These are phyloP conservation scores for Kodamaea plutei DNA, from an alignment of 1,139 yeast species.

Conservation along the genomic window DNA sequence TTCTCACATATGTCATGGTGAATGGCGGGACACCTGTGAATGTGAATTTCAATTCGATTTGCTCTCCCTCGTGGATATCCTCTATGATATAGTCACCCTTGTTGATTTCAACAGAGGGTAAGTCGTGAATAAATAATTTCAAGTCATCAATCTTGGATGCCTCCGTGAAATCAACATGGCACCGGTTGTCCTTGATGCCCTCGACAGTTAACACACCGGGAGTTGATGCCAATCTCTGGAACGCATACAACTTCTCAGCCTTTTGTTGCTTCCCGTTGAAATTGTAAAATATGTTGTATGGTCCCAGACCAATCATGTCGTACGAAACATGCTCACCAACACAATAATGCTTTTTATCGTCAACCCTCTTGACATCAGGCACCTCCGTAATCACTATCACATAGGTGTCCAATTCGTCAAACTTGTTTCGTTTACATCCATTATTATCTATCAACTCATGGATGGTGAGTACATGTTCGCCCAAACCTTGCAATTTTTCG, in stretches of 20 bases:
- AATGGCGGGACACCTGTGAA: constrained; percentile 76
- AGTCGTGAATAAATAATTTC: constrained; percentile 59
- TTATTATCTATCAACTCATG: constrained; percentile 59
- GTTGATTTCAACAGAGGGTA: constrained; percentile 88
- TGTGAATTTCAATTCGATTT: constrained; percentile 64
- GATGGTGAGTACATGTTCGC: constrained; percentile 57
- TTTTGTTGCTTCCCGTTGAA: constrained; percentile 62
- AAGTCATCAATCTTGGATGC: constrained; percentile 39
- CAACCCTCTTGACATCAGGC: constrained; percentile 54
- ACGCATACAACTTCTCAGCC: constrained; percentile 52
- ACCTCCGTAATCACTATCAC: constrained; percentile 66
- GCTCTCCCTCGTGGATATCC: constrained; percentile 89
- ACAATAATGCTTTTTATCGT: constrained; percentile 56
- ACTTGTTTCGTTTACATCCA: constrained; percentile 57
- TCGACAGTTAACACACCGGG: constrained; percentile 72
- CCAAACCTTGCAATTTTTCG: constrained; percentile 23
- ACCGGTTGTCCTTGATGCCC: constrained; percentile 71
- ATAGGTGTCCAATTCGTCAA: constrained; percentile 31
- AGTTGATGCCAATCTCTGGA: constrained; percentile 69
- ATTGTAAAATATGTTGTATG: constrained; percentile 68
- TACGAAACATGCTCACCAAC: constrained; percentile 88
- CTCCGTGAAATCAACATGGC: constrained; percentile 57
- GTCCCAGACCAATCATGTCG: constrained; percentile 73
- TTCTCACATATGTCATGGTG: constrained; percentile 52
- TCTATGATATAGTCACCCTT: constrained; percentile 72